A percentile compares a stretch with the other conserved stretches of the same genome.
These are phyloP conservation scores for Pseudogymnoascus sp. DNA, from an alignment of 2,329 filamentous ascomycete genomes.

Conservation along the genomic window DNA sequence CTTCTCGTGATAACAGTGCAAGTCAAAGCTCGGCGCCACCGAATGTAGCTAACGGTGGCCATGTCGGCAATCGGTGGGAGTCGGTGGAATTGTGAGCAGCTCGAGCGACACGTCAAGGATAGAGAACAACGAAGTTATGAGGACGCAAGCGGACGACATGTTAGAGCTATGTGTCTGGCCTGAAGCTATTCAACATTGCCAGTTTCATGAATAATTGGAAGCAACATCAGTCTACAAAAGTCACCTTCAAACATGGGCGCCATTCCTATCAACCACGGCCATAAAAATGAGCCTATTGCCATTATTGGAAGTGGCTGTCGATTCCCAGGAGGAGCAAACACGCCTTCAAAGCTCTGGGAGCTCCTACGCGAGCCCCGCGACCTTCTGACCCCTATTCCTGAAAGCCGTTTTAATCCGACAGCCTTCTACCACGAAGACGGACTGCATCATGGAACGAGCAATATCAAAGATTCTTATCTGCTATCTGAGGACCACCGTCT, in stretches of 20 bases:
- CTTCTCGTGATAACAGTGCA: neutral
- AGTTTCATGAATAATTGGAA: neutral
- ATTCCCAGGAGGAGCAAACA: constrained; percentile 28
- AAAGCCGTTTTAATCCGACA: neutral
- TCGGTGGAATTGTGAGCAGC: neutral
- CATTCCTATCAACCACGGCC: neutral
- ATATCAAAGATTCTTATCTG: constrained; percentile 14
- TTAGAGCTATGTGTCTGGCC: neutral
- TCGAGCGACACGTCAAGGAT: neutral
- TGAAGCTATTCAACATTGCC: neutral
- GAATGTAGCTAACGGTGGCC: neutral
- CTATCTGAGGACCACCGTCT: constrained; percentile 13
- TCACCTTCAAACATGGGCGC: neutral
- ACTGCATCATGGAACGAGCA: neutral
- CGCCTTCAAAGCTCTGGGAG: constrained; percentile 32
- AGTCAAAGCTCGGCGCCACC: neutral
- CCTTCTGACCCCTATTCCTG: neutral
- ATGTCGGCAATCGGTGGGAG: neutral
- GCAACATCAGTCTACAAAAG: neutral
- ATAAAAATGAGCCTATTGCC: constrained; percentile 25
- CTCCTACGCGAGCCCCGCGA: neutral
- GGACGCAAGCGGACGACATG: neutral
- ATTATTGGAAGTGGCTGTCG: constrained; percentile 30
- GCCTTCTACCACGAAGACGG: neutral
- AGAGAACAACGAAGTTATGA: neutral